These are phyloP conservation scores for Aspergillus leporis DNA, from an alignment of 495 filamentous ascomycete genomes.

Conservation along the genomic window DNA sequence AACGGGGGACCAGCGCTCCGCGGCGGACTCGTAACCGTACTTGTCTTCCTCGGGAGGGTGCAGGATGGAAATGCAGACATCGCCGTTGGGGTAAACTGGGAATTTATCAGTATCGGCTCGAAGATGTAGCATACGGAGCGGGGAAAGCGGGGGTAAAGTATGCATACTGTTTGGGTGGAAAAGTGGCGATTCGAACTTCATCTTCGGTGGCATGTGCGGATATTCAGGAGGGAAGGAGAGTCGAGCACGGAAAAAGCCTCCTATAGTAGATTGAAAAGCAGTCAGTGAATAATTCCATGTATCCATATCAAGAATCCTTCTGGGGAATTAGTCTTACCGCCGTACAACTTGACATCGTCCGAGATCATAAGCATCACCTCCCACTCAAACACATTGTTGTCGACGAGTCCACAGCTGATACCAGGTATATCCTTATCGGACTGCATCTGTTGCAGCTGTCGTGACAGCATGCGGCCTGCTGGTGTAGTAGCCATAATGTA, in stretches of 20 bases:
- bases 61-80: slow-evolving; percentile 95
- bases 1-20: slow-evolving; percentile 94
- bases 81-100: slow-evolving; percentile 78
- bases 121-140: neutral
- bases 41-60: slow-evolving; percentile 96
- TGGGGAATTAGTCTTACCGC: slow-evolving; percentile 55
- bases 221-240: slow-evolving; percentile 81
- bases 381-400: slow-evolving; percentile 96
- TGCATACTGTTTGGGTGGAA: slow-evolving; percentile 87
- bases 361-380: slow-evolving; percentile 99
- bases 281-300: neutral
- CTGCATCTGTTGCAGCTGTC: slow-evolving; percentile 94
- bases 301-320: neutral
- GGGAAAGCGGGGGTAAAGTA: slow-evolving; percentile 8
- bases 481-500: slow-evolving; percentile 51
- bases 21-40: slow-evolving; percentile 90
- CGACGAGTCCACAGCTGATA: slow-evolving; percentile 87
- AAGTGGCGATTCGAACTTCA: slow-evolving; percentile 84
- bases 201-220: slow-evolving; percentile 84
- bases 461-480: slow-evolving; percentile 73
- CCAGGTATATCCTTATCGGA: slow-evolving; percentile 86
- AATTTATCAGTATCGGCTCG: neutral
- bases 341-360: slow-evolving; percentile 95
- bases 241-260: slow-evolving; percentile 83
- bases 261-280: slow-evolving; percentile 40